These are phyloP conservation scores for Firmiana major DNA, from an alignment of 345 rosid species.

Conservation along the genomic window DNA sequence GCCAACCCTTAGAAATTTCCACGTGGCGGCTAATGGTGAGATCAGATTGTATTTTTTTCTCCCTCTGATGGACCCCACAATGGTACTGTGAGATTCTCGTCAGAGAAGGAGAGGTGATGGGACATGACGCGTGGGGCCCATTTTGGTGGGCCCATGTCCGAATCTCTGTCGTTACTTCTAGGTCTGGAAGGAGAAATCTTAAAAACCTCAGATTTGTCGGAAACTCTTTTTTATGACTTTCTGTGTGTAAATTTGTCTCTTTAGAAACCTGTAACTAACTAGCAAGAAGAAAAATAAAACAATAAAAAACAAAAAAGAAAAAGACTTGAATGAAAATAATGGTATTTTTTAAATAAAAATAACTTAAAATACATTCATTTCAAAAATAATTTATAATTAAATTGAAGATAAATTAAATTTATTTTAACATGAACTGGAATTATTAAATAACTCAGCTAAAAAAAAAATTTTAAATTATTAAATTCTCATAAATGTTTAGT, in stretches of 20 bases:
- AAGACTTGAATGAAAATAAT: background rate
- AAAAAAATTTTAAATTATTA: no score
- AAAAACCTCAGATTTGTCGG: background rate
- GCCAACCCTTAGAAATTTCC: background rate
- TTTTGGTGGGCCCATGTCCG: constrained; percentile 18
- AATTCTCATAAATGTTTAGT: no score
- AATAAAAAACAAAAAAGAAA: no score
- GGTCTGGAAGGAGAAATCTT: background rate
- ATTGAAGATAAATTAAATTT: no score
- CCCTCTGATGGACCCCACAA: constrained; percentile 10
- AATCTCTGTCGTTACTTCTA: constrained; percentile 42
- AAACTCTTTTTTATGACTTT: background rate
- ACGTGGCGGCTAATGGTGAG: background rate
- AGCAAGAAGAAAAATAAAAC: no score
- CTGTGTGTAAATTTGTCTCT: background rate
- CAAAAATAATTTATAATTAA: no score
- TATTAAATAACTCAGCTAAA: no score
- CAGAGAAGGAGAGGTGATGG: constrained; percentile 4
- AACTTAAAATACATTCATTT: no score
- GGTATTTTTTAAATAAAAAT: no score
- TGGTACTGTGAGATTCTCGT: constrained; percentile 23
- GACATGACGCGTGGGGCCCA: constrained; percentile 29
- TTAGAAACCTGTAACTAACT: background rate
- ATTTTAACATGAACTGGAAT: no score
- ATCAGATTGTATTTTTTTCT: background rate